Conservation (phyloP, 116 monocot species). For the Dioscorea cayenensis region DNA sequence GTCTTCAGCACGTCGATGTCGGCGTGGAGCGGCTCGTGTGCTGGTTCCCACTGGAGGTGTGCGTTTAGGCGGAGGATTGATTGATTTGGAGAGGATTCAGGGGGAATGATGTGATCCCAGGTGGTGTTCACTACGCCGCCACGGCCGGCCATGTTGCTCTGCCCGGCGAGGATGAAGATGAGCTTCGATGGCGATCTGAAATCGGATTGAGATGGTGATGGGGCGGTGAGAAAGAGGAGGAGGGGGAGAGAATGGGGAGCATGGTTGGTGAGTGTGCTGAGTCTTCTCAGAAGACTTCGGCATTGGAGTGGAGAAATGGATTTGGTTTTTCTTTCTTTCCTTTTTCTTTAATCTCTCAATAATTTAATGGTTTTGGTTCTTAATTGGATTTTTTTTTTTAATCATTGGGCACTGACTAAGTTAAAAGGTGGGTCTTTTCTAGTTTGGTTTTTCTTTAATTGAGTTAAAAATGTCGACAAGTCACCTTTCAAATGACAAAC, state of each 20-base stretch:
- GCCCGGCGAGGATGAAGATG: constrained; percentile 78
- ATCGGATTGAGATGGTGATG: neutral
- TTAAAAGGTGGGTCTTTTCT: no score
- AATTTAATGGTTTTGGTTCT: no score
- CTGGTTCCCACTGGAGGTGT: constrained; percentile 38
- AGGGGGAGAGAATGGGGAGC: neutral
- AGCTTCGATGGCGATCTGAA: constrained; percentile 3
- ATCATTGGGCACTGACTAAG: neutral
- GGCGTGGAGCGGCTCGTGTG: constrained; percentile 68
- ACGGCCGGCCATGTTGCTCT: constrained; percentile 86
- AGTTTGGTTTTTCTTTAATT: no score
- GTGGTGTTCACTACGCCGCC: constrained; percentile 31
- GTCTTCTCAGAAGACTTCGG: neutral
- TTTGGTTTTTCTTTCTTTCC: neutral
- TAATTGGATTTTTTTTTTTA: neutral
- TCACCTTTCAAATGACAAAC: no score
- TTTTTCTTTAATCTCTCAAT: neutral
- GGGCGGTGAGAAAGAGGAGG: neutral
- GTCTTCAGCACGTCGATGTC: constrained; percentile 62
- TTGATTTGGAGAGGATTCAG: constrained; percentile 27
- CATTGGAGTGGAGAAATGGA: neutral
- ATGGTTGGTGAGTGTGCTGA: neutral
- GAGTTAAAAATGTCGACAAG: no score
- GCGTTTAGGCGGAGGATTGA: constrained; percentile 61
- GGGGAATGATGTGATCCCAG: constrained; percentile 43